Base-by-base conservation (phyloP, 1,139 yeast genomes). In the Lodderomyces elongisporus region DNA sequence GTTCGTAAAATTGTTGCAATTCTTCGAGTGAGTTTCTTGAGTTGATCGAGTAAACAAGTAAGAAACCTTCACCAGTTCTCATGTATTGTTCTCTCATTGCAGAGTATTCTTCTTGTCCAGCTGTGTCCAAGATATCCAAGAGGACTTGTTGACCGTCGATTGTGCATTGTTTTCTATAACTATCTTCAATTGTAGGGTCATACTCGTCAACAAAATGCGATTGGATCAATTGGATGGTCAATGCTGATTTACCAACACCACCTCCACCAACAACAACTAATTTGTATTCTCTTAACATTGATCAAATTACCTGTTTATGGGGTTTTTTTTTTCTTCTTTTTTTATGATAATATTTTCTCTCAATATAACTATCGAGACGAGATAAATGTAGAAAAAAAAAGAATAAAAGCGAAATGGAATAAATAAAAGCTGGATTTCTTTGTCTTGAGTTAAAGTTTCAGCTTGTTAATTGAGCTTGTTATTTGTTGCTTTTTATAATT, bases 181-280 rank as follows among this genome's bases (percentile, higher is more conserved):
- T 70, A 51, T 75, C 98, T 60, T 91, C 98, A 51, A 91, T 91
- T 14, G 98, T 91, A 12, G 98, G 98, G 61, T 93, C 97, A 51
- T 91, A 91, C 49, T 91, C 96, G 56, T 87, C 95, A 26, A 89
- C 95, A 55, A 89, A 89, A 56, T 87, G 95, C 36, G 88, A 78
- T 56, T 88, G 96, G 41, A 88, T 85, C 49, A 82, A 68, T 58
- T 88, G 94, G 45, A 89, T 88, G 35, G 96, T 89, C 44, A 89
- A 67, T 7, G 97, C 97, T 8, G 95, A 85, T 59, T 91, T 91
- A 62, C 98, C 98, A 40, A 91, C 97, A 60, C 96, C 96, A 60
- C 97, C 97, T 32, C 96, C 97, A 37, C 97, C 97, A 34, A 91
- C 95, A 37, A 91, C 96, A 14, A 89, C 96, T 43, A 91, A 66